These are phyloP conservation scores for Wickerhamiella hasegawae DNA, from an alignment of 805 yeast species.

Conservation along the genomic window DNA sequence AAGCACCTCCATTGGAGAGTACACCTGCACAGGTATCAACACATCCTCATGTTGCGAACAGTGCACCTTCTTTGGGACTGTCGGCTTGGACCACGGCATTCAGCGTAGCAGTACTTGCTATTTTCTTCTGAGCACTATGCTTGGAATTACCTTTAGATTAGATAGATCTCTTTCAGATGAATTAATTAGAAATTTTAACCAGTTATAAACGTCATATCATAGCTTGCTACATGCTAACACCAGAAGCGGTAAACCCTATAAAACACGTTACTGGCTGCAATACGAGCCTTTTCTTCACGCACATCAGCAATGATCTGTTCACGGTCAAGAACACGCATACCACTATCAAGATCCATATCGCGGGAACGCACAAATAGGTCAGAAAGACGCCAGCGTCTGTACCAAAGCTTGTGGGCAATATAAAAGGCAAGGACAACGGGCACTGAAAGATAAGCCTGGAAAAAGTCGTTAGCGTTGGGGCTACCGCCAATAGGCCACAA, in stretches of 20 bases:
- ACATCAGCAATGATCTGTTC: slow-evolving; percentile 38
- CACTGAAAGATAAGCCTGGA: slow-evolving; percentile 37
- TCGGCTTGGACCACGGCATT: too few relatives aligned
- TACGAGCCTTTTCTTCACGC: slow-evolving; percentile 33
- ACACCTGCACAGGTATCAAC: too few relatives aligned
- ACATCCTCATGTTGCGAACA: too few relatives aligned
- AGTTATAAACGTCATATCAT: too few relatives aligned
- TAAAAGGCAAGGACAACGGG: slow-evolving; percentile 31
- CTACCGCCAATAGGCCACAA: slow-evolving; percentile 33
- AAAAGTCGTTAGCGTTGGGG: slow-evolving; percentile 28
- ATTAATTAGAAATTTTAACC: too few relatives aligned
- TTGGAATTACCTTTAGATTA: too few relatives aligned
- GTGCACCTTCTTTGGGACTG: too few relatives aligned
- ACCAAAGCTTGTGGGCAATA: slow-evolving; percentile 35
- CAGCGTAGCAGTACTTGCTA: too few relatives aligned
- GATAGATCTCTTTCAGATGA: too few relatives aligned
- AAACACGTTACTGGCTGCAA: slow-evolving; percentile 29
- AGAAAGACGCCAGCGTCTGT: slow-evolving; percentile 20
- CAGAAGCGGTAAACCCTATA: slow-evolving; percentile 41
- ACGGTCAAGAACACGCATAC: slow-evolving; percentile 41
- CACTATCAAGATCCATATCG: slow-evolving; percentile 46
- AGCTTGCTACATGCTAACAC: slow-evolving; percentile 25
- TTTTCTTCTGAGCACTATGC: too few relatives aligned
- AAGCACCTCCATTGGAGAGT: too few relatives aligned
- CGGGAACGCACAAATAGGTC: slow-evolving; percentile 29